A percentile compares a stretch with the other conserved stretches of the same genome.
phyloP scores from a whole-genome alignment of 805 yeast species.

The Saccharomycopsis fibuligera region DNA sequence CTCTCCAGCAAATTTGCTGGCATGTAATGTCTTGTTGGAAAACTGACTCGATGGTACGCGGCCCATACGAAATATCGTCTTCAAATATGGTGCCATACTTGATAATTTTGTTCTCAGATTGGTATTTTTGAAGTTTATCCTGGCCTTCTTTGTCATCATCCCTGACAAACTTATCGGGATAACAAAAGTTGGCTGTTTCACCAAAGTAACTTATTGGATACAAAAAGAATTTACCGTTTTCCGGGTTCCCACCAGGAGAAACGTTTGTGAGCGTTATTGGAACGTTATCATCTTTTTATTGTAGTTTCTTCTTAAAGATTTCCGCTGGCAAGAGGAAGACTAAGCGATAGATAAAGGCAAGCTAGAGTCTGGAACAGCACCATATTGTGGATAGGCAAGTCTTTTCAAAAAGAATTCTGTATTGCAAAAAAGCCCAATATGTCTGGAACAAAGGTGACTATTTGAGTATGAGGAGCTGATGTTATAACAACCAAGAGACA shows the following conservation, averaged over 20 bases:
- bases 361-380: no score
- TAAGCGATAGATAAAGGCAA: no score
- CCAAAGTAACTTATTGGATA: conserved; percentile 16
- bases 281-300: conserved; percentile 10
- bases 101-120: neutral
- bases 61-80: conserved; percentile 12
- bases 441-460: no score
- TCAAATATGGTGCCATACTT: conserved; percentile 5
- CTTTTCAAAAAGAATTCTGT: no score
- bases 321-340: neutral
- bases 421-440: no score
- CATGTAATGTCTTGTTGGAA: conserved; percentile 11
- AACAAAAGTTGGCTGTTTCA: conserved; percentile 13
- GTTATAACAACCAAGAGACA: no score
- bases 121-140: no score
- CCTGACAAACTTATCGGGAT: conserved; percentile 7
- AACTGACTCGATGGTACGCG: conserved; percentile 7
- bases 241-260: conserved; percentile 19
- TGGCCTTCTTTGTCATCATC: neutral
- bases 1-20: conserved; percentile 15
- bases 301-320: conserved; percentile 4
- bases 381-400: no score
- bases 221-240: conserved; percentile 7
- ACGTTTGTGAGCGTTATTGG: conserved; percentile 12
- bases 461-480: no score